phyloP scores from a whole-genome alignment of 352 stramenopile species.

The Phytophthora europaea region DNA sequence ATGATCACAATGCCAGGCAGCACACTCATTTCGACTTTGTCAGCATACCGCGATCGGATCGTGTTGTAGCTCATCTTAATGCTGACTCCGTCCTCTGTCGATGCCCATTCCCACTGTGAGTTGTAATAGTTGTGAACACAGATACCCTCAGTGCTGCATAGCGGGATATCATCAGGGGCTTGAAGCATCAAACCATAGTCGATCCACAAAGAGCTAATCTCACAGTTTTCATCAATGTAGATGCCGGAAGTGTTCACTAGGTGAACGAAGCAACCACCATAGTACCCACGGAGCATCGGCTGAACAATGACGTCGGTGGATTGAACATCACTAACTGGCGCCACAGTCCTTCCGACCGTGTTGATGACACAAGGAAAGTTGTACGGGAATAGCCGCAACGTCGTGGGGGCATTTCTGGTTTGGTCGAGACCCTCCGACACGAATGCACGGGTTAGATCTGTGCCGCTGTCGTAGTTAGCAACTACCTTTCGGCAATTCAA shows the following conservation, averaged over 20 bases:
- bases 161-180: slow-evolving; percentile 39
- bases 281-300: slow-evolving; percentile 45
- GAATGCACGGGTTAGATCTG: slow-evolving; percentile 29
- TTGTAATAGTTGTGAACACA: slow-evolving; percentile 52
- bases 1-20: slow-evolving; percentile 45
- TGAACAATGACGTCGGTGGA: slow-evolving; percentile 33
- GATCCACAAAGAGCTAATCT: slow-evolving; percentile 39
- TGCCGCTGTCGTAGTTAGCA: slow-evolving; percentile 23
- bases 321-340: slow-evolving; percentile 14
- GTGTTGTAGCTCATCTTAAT: slow-evolving; percentile 37
- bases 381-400: slow-evolving; percentile 45
- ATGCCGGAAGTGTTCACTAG: slow-evolving; percentile 42
- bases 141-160: slow-evolving; percentile 37
- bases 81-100: slow-evolving; percentile 14
- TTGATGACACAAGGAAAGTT: slow-evolving; percentile 47
- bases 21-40: slow-evolving; percentile 45
- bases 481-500: slow-evolving; percentile 29
- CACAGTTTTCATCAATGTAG: slow-evolving; percentile 39
- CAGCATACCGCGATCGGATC: slow-evolving; percentile 35
- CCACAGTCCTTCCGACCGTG: slow-evolving; percentile 25
- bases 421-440: slow-evolving; percentile 43
- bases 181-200: slow-evolving; percentile 49
- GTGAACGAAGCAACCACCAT: slow-evolving; percentile 44
- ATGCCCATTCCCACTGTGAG: slow-evolving; percentile 44
- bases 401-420: slow-evolving; percentile 44